Conservation (phyloP, 1,284 basidiomycete genomes). For the Xerocomus nothofagi region DNA sequence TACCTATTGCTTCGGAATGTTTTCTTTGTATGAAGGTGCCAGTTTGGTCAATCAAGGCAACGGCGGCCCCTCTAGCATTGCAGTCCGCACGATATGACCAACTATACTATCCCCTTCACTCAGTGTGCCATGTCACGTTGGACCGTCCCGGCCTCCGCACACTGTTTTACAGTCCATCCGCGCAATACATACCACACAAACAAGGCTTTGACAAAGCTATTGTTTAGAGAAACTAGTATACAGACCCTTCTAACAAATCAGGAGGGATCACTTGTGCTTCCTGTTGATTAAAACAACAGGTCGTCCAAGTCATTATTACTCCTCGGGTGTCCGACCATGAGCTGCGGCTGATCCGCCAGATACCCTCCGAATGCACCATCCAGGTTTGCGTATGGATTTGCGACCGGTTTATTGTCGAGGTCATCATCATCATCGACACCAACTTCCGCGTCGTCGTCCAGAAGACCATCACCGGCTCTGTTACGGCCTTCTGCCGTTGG, state of each 20-base stretch:
- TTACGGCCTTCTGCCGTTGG: not conserved
- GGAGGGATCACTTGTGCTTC: not conserved
- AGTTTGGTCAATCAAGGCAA: not conserved
- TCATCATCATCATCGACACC: slow-evolving; percentile 34
- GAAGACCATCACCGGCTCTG: not conserved
- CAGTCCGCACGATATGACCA: not conserved
- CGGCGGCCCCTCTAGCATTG: not conserved
- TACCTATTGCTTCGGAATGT: not conserved
- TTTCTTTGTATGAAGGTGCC: not conserved
- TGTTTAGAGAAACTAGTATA: slow-evolving; percentile 9
- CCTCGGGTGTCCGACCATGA: slow-evolving; percentile 39
- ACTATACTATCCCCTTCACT: not conserved
- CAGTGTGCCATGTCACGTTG: not conserved
- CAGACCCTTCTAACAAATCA: slow-evolving; percentile 2
- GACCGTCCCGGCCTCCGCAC: not conserved
- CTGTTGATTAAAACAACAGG: slow-evolving; percentile 47
- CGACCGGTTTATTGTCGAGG: slow-evolving; percentile 30
- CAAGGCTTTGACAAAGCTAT: not conserved
- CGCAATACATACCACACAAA: slow-evolving; percentile 16
- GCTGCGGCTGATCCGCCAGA: slow-evolving; percentile 61
- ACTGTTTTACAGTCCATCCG: not conserved
- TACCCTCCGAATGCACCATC: slow-evolving; percentile 71
- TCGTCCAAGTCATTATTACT: slow-evolving; percentile 44
- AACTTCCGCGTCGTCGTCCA: slow-evolving; percentile 17
- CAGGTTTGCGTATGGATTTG: slow-evolving; percentile 75